Conservation (phyloP, 441 rosid species). For the Populus trichocarpa region DNA sequence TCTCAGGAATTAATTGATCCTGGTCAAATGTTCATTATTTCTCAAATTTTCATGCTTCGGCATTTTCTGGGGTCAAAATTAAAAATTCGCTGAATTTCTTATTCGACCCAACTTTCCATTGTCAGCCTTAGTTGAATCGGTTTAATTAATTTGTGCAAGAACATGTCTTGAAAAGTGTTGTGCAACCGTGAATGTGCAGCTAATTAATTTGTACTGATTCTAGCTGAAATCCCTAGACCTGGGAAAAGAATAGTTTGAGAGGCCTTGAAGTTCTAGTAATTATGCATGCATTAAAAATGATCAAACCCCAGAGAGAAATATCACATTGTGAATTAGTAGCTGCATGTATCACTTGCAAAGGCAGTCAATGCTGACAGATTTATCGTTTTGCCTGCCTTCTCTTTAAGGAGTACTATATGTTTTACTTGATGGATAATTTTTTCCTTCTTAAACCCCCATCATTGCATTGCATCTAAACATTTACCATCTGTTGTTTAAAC, state of each 20-base stretch:
- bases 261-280: background rate
- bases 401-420: background rate
- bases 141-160: background rate
- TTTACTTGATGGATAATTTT: background rate
- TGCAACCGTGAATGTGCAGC: background rate
- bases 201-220: background rate
- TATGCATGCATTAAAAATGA: too few species aligned
- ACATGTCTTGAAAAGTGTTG: background rate
- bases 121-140: background rate
- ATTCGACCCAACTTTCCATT: background rate
- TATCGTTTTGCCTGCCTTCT: background rate
- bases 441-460: background rate
- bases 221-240: background rate
- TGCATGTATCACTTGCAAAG: background rate
- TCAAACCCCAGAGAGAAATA: too few species aligned
- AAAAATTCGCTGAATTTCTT: background rate
- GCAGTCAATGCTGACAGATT: background rate
- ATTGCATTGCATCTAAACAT: background rate
- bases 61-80: constrained; percentile 11
- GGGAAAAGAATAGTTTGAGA: background rate
- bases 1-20: background rate
- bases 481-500: background rate
- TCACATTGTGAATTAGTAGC: too few species aligned
- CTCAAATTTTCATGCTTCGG: constrained; percentile 17
- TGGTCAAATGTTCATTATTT: constrained; percentile 4